Evolutionary conservation across 176 grass and related monocot species (phyloP), one percentile per base, ranked within the genome.

Genomic region (Areca catechu): DNA sequence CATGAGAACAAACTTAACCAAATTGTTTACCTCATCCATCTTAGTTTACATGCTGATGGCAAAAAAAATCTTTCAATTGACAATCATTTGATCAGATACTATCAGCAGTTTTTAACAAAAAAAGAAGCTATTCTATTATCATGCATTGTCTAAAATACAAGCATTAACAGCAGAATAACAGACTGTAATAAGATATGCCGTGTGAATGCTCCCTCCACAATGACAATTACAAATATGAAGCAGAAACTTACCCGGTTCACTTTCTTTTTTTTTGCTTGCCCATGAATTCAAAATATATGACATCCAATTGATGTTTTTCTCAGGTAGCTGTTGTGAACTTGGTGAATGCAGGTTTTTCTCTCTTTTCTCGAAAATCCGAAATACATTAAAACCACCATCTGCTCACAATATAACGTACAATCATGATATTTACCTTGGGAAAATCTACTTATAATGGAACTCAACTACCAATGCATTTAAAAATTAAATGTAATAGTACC

Each of bases 381-480:
- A 84, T 77, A 96, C 79, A 57, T 79, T 85, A 68, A 84, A 86
- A 61, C 62, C 59, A 71, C 80, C 74, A 4, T 82, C 91, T 96
- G 86, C 15, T 71, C 22, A 68, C 15, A 79, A 56, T 12, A 68
- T 62, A 58, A 60, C 37, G 17, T 54, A 15, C 9, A 37, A 30
- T 20, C 23, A 54, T 55, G 29, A 54, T 67, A 15, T 17, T 18
- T 37, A 37, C 25, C 54, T 22, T 14, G 34, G 34, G 7, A 43
- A 43, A 14, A 43, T 43, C 34, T 43, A 43, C 34, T 43, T 12
- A 37, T 37, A 37, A 37, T 37, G 34, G 34, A 10, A 37, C 34
- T 37, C 34, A 37, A 9, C 34, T 37, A 12, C 34, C 0, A 10
- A 37, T 37, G 34, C 34, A 37, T 37, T 37, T 37, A 5, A 37